Evolutionary conservation across 345 rosid genomes (phyloP).

Genomic region (Eucalyptus cloeziana): DNA sequence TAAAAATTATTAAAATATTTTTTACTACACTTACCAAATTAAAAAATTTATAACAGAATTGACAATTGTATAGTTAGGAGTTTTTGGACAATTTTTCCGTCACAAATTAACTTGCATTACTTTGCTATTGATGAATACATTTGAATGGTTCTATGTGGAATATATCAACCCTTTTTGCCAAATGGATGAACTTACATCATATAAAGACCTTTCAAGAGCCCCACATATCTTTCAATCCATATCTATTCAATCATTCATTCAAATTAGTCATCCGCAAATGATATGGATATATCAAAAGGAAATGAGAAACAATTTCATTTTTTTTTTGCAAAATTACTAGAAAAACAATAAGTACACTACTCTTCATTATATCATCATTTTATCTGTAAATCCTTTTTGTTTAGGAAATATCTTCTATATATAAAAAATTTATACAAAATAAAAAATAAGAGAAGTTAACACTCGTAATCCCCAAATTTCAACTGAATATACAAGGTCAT

Average conservation of each 20-base stretch:
- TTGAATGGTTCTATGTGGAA: neutral
- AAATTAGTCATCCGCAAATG: neutral
- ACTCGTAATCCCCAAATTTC: fast-evolving
- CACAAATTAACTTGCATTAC: neutral
- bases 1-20: too few relatives aligned
- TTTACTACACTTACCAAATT: too few relatives aligned
- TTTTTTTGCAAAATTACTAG: neutral
- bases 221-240: neutral
- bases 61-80: neutral
- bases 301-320: neutral
- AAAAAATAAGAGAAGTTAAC: neutral
- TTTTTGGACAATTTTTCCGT: fast-evolving
- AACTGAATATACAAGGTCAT: fast-evolving
- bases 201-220: neutral
- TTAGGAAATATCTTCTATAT: neutral
- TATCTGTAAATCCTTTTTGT: neutral
- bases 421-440: neutral
- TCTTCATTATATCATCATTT: neutral
- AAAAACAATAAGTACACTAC: neutral
- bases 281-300: neutral
- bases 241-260: neutral
- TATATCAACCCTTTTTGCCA: neutral
- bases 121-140: too few relatives aligned
- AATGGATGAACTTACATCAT: neutral
- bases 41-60: fast-evolving